Evolutionary conservation across 2,329 filamentous ascomycete genomes (phyloP), one percentile per base, ranked within the genome.

Genomic region (Ophiostoma tasmaniense): DNA sequence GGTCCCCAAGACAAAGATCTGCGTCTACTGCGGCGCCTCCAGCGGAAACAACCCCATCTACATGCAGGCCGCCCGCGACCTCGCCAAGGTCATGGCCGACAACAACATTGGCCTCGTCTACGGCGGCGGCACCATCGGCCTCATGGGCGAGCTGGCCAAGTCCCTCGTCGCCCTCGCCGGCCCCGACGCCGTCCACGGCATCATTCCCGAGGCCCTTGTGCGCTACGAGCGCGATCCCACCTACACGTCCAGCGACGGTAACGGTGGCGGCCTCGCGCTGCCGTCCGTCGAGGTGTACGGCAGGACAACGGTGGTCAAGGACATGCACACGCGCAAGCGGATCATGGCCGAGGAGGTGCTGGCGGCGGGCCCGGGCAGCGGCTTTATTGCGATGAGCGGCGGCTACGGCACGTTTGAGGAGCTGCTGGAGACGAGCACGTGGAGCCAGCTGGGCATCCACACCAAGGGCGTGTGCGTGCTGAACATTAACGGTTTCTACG

Each of bases 371-470:
- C 87, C 89, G 0, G 94, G 94, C 0, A 90, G 88, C 69, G 94
- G 94, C 14, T 99, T 99, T 80, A 87, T 99, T 55, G 93, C 93
- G 35, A 81, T 99, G 70, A 87, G 86, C 68, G 94, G 94, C 61
- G 95, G 95, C 0, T 99, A 94, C 78, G 95, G 95, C 25, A 99
- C 95, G 1, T 85, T 98, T 77, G 95, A 99, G 81, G 95, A 99
- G 83, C 84, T 99, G 76, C 93, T 97, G 79, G 92, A 96, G 81
- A 87, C 92, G 2, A 89, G 88, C 33, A 96, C 92, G 13, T 99
- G 95, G 93, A 98, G 97, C 79, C 95, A 98, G 81, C 81, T 99
- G 66, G 94, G 95, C 0, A 98, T 99, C 73, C 95, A 98, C 79
- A 84, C 84, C 74, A 83, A 85, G 66, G 91, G 90, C 3, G 88